Evolutionary conservation across 495 filamentous ascomycete genomes (phyloP).

Genomic region (Oidiodendron maius): DNA sequence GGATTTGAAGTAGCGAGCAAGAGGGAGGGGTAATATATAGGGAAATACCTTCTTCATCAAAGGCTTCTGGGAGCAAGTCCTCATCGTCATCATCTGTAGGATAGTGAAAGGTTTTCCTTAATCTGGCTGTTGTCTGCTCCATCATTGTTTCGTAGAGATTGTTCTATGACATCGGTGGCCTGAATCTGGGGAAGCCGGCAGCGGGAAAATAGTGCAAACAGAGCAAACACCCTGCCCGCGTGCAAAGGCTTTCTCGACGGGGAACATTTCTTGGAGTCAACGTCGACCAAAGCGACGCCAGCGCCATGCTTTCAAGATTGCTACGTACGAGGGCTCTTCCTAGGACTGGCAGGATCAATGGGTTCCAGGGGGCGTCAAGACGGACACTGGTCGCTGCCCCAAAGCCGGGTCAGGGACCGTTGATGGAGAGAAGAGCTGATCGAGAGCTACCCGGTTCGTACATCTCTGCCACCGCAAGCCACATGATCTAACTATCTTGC

Average conservation of each 20-base stretch:
- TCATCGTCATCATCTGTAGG: constrained; percentile 45
- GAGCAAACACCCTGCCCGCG: constrained; percentile 1
- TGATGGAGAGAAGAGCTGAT: constrained; percentile 76
- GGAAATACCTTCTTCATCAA: constrained; percentile 58
- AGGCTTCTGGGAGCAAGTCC: constrained; percentile 38
- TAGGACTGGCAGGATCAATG: neutral
- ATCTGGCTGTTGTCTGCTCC: constrained; percentile 32
- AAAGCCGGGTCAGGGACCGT: constrained; percentile 54
- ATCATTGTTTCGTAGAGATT: no score
- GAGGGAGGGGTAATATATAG: constrained; percentile 3
- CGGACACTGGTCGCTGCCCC: constrained; percentile 31
- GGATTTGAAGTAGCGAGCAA: constrained; percentile 1
- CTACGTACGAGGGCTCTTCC: constrained; percentile 15
- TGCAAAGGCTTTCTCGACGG: neutral
- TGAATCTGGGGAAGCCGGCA: constrained; percentile 1
- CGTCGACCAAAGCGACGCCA: neutral
- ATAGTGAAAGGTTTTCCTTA: constrained; percentile 60
- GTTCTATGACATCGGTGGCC: neutral
- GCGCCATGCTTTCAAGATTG: constrained; percentile 21
- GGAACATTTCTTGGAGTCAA: neutral
- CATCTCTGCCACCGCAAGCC: no score
- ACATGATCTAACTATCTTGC: no score
- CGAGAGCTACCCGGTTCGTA: constrained; percentile 65
- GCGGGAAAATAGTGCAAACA: constrained; percentile 4
- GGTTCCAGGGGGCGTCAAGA: constrained; percentile 4